A percentile compares a stretch with the other conserved stretches of the same genome.
These are phyloP conservation scores for Claviceps cyperi DNA, from an alignment of 2,329 filamentous ascomycete genomes.

Conservation along the genomic window DNA sequence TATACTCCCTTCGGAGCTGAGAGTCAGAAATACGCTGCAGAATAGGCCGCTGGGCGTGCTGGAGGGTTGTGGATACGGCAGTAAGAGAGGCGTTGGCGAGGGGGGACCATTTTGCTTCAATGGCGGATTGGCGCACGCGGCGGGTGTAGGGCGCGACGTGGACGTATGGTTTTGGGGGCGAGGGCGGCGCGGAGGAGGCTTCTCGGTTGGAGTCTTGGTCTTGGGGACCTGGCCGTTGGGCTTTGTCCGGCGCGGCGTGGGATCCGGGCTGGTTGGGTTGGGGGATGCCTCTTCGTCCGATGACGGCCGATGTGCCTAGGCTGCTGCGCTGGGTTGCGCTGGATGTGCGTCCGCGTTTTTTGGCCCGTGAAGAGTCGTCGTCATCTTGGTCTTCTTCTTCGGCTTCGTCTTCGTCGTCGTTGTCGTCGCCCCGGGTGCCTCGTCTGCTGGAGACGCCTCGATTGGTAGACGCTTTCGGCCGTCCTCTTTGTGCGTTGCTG, in stretches of 20 bases:
- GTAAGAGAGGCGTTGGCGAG: conserved; percentile 40
- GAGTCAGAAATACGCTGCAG: conserved; percentile 39
- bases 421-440: neutral
- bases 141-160: conserved; percentile 36
- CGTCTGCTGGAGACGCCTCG: conserved; percentile 1
- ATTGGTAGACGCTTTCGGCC: neutral
- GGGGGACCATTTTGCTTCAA: conserved; percentile 54
- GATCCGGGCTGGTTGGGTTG: conserved; percentile 3
- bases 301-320: conserved; percentile 1
- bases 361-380: neutral
- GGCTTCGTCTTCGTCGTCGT: conserved; percentile 13
- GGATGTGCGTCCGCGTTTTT: neutral
- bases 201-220: conserved; percentile 3
- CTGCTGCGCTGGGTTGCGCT: neutral
- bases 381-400: conserved; percentile 1
- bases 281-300: conserved; percentile 5
- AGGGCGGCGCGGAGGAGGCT: conserved; percentile 8
- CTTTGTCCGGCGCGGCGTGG: neutral
- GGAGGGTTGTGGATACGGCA: conserved; percentile 40
- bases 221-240: neutral
- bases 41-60: conserved; percentile 46
- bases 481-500: neutral
- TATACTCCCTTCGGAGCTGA: conserved; percentile 34
- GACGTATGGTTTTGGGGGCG: conserved; percentile 27
- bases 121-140: conserved; percentile 44